A percentile compares a stretch with the other conserved stretches of the same genome.
Evolutionary conservation across 2,329 filamentous ascomycete genomes (phyloP).

Genomic region (Venturia pyrina): DNA sequence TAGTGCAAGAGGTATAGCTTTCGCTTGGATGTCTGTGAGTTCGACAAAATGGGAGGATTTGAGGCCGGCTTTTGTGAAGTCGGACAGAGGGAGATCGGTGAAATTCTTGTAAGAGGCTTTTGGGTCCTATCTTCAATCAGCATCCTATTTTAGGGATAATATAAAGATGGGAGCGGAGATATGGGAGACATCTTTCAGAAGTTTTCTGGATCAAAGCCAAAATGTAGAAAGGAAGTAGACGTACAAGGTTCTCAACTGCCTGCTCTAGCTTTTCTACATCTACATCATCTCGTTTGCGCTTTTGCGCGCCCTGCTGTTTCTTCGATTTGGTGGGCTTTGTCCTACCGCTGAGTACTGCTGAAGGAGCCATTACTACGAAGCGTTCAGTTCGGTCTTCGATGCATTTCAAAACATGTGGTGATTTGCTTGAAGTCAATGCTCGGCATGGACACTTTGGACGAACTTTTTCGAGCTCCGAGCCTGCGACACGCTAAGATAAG

Average conservation of each 20-base stretch:
- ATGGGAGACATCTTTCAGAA: not conserved
- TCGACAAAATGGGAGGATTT: slow-evolving; percentile 80
- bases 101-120: slow-evolving; percentile 59
- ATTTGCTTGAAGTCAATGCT: not conserved
- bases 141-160: not conserved
- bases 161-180: not conserved
- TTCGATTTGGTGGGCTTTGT: slow-evolving; percentile 44
- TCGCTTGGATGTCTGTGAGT: slow-evolving; percentile 83
- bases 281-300: slow-evolving; percentile 44
- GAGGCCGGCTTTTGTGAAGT: slow-evolving; percentile 68
- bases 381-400: not conserved
- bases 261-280: slow-evolving; percentile 37
- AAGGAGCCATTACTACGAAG: slow-evolving; percentile 15
- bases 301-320: slow-evolving; percentile 41
- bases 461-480: not conserved
- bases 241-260: slow-evolving; percentile 33
- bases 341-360: slow-evolving; percentile 29
- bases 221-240: slow-evolving; percentile 5
- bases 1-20: slow-evolving; percentile 78
- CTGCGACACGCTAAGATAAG: not conserved
- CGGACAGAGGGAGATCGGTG: slow-evolving; percentile 74
- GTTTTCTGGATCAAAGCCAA: not conserved
- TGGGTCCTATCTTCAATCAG: slow-evolving; percentile 39
- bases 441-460: not conserved
- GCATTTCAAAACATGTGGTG: not conserved